These are phyloP conservation scores for Candida gigantensis DNA, from an alignment of 1,139 yeast genomes.

Conservation along the genomic window DNA sequence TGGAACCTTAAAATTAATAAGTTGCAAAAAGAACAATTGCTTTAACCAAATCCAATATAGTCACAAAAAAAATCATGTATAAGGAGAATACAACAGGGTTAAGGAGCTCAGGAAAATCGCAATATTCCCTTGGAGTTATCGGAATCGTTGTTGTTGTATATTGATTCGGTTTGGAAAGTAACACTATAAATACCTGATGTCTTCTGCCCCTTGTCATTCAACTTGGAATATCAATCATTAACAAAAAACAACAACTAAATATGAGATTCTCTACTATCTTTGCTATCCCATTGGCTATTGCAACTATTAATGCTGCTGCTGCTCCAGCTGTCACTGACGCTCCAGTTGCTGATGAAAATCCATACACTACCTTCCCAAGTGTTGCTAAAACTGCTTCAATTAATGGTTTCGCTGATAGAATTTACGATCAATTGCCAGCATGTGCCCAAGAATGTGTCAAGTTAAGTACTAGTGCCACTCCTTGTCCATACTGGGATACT, in stretches of 20 bases:
- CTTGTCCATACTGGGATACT: constrained; percentile 42
- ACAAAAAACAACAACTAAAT: background rate
- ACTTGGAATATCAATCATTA: background rate
- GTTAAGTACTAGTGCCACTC: constrained; percentile 27
- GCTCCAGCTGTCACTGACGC: constrained; percentile 8
- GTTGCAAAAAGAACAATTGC: no score
- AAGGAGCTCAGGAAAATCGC: no score
- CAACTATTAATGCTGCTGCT: constrained; percentile 10
- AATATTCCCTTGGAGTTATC: no score
- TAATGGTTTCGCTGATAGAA: constrained; percentile 44
- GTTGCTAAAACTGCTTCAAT: constrained; percentile 41
- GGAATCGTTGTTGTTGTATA: no score
- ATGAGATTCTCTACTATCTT: constrained; percentile 9
- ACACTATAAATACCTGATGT: no score
- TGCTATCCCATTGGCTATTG: constrained; percentile 7
- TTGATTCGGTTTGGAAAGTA: no score
- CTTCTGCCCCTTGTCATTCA: no score
- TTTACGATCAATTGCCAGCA: constrained; percentile 25
- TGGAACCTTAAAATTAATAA: no score
- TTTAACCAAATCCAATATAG: no score
- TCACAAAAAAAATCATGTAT: no score
- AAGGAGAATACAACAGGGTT: no score
- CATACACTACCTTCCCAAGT: constrained; percentile 34
- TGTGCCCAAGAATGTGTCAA: constrained; percentile 31
- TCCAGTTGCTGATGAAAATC: constrained; percentile 11